Evolutionary conservation across 352 stramenopile species (phyloP).

Genomic region (Phytopythium oedochilum): DNA sequence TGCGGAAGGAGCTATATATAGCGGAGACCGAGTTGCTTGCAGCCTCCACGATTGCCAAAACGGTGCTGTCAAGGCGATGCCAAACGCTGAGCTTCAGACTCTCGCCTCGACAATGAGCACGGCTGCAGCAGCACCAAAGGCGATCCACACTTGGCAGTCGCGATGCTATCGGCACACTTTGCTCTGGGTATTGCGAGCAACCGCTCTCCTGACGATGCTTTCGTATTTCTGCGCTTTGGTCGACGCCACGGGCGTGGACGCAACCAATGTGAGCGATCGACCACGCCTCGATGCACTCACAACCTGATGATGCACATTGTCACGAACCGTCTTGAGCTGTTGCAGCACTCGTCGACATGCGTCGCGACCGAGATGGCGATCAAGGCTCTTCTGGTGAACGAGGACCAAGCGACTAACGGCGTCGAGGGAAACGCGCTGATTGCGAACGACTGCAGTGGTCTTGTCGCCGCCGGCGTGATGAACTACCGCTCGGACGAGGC

Average conservation of each 20-base stretch:
- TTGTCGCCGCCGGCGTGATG: slow-evolving; percentile 57
- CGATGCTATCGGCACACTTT: not conserved
- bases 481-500: slow-evolving; percentile 41
- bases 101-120: not conserved
- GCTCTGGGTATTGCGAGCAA: not conserved
- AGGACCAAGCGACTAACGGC: slow-evolving; percentile 52
- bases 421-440: slow-evolving; percentile 47
- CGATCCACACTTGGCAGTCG: too few relatives aligned
- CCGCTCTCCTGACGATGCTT: not conserved
- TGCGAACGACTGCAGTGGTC: slow-evolving; percentile 52
- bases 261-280: slow-evolving; percentile 17
- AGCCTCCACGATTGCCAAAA: too few relatives aligned
- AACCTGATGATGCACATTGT: not conserved
- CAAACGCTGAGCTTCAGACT: not conserved
- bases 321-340: not conserved
- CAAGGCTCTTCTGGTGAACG: slow-evolving; percentile 43
- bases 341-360: slow-evolving; percentile 35
- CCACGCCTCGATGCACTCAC: not conserved
- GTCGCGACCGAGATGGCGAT: slow-evolving; percentile 43
- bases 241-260: slow-evolving; percentile 18
- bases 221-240: not conserved
- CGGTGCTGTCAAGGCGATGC: too few relatives aligned
- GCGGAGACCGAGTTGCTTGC: too few relatives aligned
- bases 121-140: too few relatives aligned
- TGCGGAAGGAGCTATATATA: not conserved